Evolutionary conservation across 306 rosid genomes (phyloP).

Genomic region (Dryas alaskensis): DNA sequence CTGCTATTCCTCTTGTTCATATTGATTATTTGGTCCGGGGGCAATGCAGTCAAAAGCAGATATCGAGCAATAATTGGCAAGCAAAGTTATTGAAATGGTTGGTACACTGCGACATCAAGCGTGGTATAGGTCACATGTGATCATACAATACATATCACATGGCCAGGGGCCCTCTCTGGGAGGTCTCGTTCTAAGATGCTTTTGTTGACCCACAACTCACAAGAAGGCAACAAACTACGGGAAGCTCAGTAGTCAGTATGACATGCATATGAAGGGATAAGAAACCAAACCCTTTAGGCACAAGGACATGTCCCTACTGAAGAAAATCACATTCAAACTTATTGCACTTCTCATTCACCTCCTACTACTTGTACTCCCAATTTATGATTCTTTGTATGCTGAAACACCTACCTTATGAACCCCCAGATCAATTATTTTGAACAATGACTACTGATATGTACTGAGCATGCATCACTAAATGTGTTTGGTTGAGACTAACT

Average conservation of each 20-base stretch:
- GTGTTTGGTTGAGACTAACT: not conserved
- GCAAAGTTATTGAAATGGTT: not conserved
- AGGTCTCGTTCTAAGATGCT: constrained; percentile 17
- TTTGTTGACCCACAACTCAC: constrained; percentile 19
- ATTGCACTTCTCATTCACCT: not conserved
- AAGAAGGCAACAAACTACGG: constrained; percentile 10
- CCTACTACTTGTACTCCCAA: not conserved
- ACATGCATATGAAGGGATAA: constrained; percentile 3
- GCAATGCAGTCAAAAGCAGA: constrained; percentile 1
- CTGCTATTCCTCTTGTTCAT: not conserved
- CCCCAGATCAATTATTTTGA: no score
- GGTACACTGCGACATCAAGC: constrained; percentile 30
- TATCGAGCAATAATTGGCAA: constrained; percentile 18
- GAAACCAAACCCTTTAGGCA: constrained; percentile 10
- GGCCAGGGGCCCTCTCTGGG: constrained; percentile 27
- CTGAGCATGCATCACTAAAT: not conserved
- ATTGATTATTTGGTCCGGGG: not conserved
- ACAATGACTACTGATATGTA: not conserved
- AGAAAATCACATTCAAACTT: constrained; percentile 3
- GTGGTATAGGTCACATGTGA: constrained; percentile 28
- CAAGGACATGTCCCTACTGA: constrained; percentile 1
- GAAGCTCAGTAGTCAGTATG: not conserved
- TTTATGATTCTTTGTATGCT: constrained; percentile 7
- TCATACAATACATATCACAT: constrained; percentile 22
- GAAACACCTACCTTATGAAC: no score